Evolutionary conservation across 148 eudicot genomes (phyloP), one percentile per base, ranked within the genome.

Genomic region (Talinum fruticosum): DNA sequence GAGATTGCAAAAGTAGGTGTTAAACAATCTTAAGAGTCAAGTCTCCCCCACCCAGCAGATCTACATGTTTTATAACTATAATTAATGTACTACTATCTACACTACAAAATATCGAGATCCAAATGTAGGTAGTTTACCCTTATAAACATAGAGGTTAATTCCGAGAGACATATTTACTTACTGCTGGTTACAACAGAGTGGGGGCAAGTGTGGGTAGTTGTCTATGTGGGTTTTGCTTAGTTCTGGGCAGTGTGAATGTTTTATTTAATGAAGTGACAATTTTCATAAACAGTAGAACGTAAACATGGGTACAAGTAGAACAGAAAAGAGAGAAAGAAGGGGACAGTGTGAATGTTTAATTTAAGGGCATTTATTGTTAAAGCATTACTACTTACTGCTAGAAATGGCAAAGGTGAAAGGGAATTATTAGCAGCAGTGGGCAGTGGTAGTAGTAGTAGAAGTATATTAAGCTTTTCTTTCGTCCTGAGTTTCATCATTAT

Each of bases 361-460:
- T n/a, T n/a, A n/a, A 8, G 14, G 68, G 81, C 81, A 72, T 79
- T 79, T 45, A 79, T 72, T 79, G 76, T 71, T 32, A 57, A 38
- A 71, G 80, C 75, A 78, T 78, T 78, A 78, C 75, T 77, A 34
- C 36, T 69, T 24, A 51, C 45, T 28, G 12, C 72, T 79, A 64
- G 70, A 72, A 79, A 79, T 79, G 62, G 80, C 70, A 61, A 37
- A 41, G 47, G 47, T 41, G 47, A 6, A 41, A 41, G 14, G 18
- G 61, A 30, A 16, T 44, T 33, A 35, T 62, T 53, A 23, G 72
- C 26, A 67, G n/a, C n/a, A n/a, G n/a, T n/a, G n/a, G n/a, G 36
- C 19, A 30, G 19, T 38, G 29, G 36, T 26, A 10, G 36, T 29
- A 30, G 19, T 38, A 41, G 36, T 26, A 10, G 47, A 2, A 3